Evolutionary conservation across 306 rosid species (phyloP).

Genomic region (Quercus rubra): DNA sequence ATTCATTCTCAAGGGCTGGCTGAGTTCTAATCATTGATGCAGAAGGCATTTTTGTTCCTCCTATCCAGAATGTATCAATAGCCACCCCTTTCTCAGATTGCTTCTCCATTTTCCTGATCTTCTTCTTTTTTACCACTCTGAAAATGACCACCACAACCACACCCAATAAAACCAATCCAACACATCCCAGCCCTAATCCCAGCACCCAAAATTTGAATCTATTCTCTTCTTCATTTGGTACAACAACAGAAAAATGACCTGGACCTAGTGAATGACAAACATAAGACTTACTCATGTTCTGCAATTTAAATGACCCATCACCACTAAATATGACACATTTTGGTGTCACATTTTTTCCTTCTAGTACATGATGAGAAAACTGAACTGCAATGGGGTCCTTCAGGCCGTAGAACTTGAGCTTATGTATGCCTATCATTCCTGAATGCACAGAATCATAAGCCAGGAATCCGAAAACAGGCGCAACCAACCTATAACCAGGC

Average conservation of each 20-base stretch:
- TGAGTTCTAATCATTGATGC: constrained; percentile 78
- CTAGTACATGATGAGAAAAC: constrained; percentile 25
- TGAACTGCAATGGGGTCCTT: constrained; percentile 46
- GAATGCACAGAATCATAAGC: constrained; percentile 49
- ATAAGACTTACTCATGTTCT: constrained; percentile 38
- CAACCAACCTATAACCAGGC: constrained; percentile 56
- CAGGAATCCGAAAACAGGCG: constrained; percentile 70
- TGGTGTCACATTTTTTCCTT: constrained; percentile 32
- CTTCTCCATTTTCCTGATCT: constrained; percentile 50
- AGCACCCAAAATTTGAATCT: constrained; percentile 24
- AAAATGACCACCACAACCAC: constrained; percentile 22
- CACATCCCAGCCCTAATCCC: constrained; percentile 45
- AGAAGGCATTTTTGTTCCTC: constrained; percentile 74
- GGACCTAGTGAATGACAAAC: constrained; percentile 37
- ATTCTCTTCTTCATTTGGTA: constrained; percentile 23
- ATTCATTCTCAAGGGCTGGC: constrained; percentile 59
- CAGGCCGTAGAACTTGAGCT: constrained; percentile 29
- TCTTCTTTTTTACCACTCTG: constrained; percentile 38
- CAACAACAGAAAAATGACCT: constrained; percentile 66
- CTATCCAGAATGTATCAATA: constrained; percentile 71
- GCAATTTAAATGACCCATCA: constrained; percentile 43
- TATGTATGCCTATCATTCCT: constrained; percentile 14
- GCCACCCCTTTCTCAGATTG: constrained; percentile 55
- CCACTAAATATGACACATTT: constrained; percentile 53
- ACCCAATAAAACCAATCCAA: constrained; percentile 41